Conservation (phyloP, 371 early-diverging fungal species). For the Dichotomocladium elegans region DNA sequence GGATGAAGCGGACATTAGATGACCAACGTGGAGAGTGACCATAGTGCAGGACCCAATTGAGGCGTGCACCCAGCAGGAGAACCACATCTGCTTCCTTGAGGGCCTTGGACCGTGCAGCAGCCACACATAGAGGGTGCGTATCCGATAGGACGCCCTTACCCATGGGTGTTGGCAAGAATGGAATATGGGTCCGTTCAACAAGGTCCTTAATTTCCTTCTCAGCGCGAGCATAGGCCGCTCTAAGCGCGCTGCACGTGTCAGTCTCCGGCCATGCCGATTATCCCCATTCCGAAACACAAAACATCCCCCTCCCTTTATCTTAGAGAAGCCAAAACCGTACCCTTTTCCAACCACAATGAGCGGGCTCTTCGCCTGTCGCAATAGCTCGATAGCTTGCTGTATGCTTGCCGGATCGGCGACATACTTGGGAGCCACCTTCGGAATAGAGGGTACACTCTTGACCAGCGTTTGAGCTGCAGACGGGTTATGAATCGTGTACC, state of each 20-base stretch:
- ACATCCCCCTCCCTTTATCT: not conserved
- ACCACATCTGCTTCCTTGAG: slow-evolving; percentile 70
- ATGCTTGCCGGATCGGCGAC: slow-evolving; percentile 44
- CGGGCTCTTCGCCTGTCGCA: slow-evolving; percentile 54
- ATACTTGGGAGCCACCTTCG: slow-evolving; percentile 29
- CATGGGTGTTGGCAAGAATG: slow-evolving; percentile 83
- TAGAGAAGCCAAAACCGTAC: slow-evolving; percentile 14
- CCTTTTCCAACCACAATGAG: slow-evolving; percentile 79
- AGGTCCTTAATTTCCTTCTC: slow-evolving; percentile 58
- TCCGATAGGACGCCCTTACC: slow-evolving; percentile 76
- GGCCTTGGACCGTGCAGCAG: slow-evolving; percentile 72
- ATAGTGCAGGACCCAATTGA: slow-evolving; percentile 84
- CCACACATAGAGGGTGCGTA: slow-evolving; percentile 55
- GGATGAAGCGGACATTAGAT: slow-evolving; percentile 57
- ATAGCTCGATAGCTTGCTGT: slow-evolving; percentile 22
- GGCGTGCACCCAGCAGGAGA: slow-evolving; percentile 66
- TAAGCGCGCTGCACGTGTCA: not conserved
- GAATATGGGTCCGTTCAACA: slow-evolving; percentile 53
- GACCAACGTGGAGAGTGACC: slow-evolving; percentile 62
- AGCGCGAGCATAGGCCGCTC: slow-evolving; percentile 66
- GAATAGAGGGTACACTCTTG: slow-evolving; percentile 9
- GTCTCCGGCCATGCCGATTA: not conserved
- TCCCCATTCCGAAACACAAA: not conserved
- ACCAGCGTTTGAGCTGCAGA: slow-evolving; percentile 15
- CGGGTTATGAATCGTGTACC: slow-evolving; percentile 34